Conservation (phyloP, 2,329 filamentous ascomycete genomes). For the Periconia sp. region DNA sequence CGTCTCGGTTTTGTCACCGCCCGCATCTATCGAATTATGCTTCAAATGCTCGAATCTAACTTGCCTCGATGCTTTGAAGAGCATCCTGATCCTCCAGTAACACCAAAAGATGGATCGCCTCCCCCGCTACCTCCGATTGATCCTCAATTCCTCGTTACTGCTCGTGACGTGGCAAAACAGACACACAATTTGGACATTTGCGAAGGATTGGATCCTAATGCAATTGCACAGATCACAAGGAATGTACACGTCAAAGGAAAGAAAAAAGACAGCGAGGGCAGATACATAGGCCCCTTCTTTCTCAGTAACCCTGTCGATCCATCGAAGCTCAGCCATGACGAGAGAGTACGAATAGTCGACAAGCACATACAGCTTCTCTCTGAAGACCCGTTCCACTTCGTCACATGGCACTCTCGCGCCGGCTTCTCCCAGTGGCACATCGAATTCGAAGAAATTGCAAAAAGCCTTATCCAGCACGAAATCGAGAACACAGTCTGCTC, state of each 20-base stretch:
- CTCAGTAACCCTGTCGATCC: constrained; percentile 31
- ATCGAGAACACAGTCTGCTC: constrained; percentile 82
- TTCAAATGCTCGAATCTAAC: constrained; percentile 73
- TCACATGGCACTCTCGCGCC: constrained; percentile 68
- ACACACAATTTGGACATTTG: constrained; percentile 49
- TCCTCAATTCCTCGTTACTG: constrained; percentile 47
- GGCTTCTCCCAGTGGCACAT: constrained; percentile 80
- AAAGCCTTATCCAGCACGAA: constrained; percentile 75
- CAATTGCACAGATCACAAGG: constrained; percentile 28
- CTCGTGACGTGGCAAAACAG: constrained; percentile 50
- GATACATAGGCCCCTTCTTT: no score
- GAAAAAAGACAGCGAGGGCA: constrained; percentile 11
- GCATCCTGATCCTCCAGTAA: constrained; percentile 33
- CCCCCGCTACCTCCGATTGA: constrained; percentile 32
- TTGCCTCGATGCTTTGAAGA: constrained; percentile 71
- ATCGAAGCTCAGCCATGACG: constrained; percentile 25
- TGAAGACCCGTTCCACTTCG: constrained; percentile 69
- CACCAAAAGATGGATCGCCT: constrained; percentile 5
- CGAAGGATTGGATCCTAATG: constrained; percentile 42
- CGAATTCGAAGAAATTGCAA: constrained; percentile 76
- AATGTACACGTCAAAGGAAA: constrained; percentile 26
- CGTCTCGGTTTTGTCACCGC: constrained; percentile 76
- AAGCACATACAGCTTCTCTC: constrained; percentile 76
- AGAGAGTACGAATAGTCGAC: constrained; percentile 56
- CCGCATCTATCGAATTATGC: constrained; percentile 76